A percentile compares a stretch with the other conserved stretches of the same genome.
These are phyloP conservation scores for Clonostachys rhizophaga DNA, from an alignment of 2,329 filamentous ascomycete species.

Conservation along the genomic window DNA sequence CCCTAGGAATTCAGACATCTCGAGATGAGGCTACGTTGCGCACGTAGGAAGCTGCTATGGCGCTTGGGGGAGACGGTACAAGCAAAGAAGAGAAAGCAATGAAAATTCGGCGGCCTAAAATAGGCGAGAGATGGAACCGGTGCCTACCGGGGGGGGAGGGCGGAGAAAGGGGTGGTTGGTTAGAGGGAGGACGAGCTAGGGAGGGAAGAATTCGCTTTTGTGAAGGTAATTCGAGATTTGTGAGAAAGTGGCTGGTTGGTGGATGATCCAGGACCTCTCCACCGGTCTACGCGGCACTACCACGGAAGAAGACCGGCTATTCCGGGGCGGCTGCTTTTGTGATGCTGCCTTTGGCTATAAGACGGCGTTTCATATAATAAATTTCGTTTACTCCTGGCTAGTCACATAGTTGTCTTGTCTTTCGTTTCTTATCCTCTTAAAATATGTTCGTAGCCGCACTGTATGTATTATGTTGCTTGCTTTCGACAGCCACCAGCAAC, in stretches of 20 bases:
- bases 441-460: too few species aligned
- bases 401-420: too few species aligned
- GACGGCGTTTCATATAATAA: too few species aligned
- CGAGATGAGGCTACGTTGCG: slow-evolving; percentile 30
- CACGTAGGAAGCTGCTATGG: slow-evolving; percentile 27
- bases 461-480: too few species aligned
- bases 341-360: too few species aligned
- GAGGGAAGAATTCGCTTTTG: not conserved
- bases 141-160: not conserved
- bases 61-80: slow-evolving; percentile 9
- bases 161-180: not conserved
- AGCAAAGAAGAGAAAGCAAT: slow-evolving; percentile 1
- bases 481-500: too few species aligned
- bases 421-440: too few species aligned
- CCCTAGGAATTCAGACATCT: slow-evolving; percentile 60
- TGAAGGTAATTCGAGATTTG: slow-evolving; percentile 2
- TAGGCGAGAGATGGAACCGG: slow-evolving; percentile 2
- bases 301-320: slow-evolving; percentile 4
- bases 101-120: not conserved
- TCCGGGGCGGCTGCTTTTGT: not conserved
- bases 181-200: slow-evolving; percentile 1
- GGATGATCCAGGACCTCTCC: slow-evolving; percentile 1
- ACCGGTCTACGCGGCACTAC: slow-evolving; percentile 1
- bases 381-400: too few species aligned
- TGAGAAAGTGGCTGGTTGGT: not conserved